Evolutionary conservation across 768 basidiomycete species (phyloP), one percentile per base, ranked within the genome.

Genomic region (Dendrothele bispora): DNA sequence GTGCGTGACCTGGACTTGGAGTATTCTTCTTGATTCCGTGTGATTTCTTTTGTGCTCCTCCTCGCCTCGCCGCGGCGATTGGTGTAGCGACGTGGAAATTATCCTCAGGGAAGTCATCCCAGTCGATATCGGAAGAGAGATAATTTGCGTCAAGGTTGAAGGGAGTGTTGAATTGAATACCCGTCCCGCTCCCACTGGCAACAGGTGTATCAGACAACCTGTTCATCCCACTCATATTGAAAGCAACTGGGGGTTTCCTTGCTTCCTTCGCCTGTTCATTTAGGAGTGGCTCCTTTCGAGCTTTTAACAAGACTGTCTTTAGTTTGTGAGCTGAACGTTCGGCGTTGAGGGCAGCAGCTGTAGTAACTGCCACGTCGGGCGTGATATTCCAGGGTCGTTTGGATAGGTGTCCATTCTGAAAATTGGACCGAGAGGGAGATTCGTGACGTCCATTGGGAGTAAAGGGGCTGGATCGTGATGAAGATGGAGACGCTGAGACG

Each of bases 341-440:
- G 0, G 88, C 84, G 50, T 89, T 88, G 39, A 94, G 70, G 20
- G 91, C 89, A 2, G 88, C 88, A 0, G 89, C 88, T 0, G 90
- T 89, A 4, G 83, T 84, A 7, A 75, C 72, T 0, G 88, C 89
- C 30, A 89, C 80, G 54, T 83, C 74, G 1, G 84, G 83, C 1
- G 81, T 83, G 2, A 84, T 68, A 32, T 66, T 75, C 50, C 66
- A 61, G 6, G 71, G 69, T 35, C 69, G 72, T n/a, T n/a, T n/a
- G n/a, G n/a, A n/a, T n/a, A n/a, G n/a, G n/a, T n/a, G n/a, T n/a
- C n/a, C n/a, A n/a, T n/a, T n/a, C n/a, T n/a, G n/a, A n/a, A n/a
- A n/a, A n/a, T n/a, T n/a, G 34, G 59, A 62, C 25, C 60, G 59
- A n/a, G n/a, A n/a, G n/a, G n/a, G n/a, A n/a, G n/a, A n/a, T n/a